Base-by-base conservation (phyloP, 805 yeast genomes). In the Starmerella scarabaei region DNA sequence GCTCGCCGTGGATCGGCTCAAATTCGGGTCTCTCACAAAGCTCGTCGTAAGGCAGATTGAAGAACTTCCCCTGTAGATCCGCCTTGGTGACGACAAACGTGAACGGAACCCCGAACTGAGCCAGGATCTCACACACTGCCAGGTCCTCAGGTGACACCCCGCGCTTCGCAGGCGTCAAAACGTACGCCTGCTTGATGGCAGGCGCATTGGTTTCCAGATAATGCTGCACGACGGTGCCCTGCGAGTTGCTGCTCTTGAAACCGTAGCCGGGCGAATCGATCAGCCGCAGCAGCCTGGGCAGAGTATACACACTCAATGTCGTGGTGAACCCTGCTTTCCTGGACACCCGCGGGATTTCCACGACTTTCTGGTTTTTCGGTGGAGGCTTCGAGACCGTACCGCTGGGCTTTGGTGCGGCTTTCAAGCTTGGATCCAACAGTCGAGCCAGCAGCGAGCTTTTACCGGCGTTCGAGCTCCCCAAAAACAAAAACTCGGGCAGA, bases 201-300 rank as follows among this genome's bases (percentile, higher is more conserved):
- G 63, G 57, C 36, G 91, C 62, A 14, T 41, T 40, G 18, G 68
- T 62, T 21, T 61, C 59, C 6, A 86, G 57, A 53, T 83, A 85
- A 27, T 74, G 72, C 51, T 74, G 53, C 1, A 80, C 79, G 21
- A 76, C 66, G 30, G 70, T 61, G 2, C 95, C 96, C 55, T 86
- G 94, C 48, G 65, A 60, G 7, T 52, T 54, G 14, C 67, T 68
- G 15, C 93, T 85, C 45, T 68, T 73, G 30, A 61, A 68, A 2
- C 97, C 97, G 56, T 86, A 86, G 0, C 97, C 97, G 1, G 97
- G 97, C 19, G 84, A 71, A 55, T 86, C 97, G 2, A 84, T 72
- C 3, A 86, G 52, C 44, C 83, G 64, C 33, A 86, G 63, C 40
- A 68, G 63, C 36, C 72, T 71, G 3, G 80, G 80, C 11, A 80